These are phyloP conservation scores for Curvularia lunata DNA, from an alignment of 2,329 filamentous ascomycete genomes.

Conservation along the genomic window DNA sequence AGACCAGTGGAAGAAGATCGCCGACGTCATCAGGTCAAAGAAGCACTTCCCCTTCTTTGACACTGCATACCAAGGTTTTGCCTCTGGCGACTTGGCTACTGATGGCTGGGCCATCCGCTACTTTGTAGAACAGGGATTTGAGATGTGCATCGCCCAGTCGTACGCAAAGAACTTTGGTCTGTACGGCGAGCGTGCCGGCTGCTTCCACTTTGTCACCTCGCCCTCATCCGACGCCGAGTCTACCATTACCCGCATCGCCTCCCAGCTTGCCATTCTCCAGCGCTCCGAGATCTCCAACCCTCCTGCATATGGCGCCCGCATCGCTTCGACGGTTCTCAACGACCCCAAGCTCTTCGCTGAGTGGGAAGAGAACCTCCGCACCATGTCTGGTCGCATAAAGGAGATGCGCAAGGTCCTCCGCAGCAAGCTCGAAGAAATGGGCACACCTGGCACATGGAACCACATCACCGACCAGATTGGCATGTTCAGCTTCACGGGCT, in stretches of 20 bases:
- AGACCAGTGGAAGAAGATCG: constrained; percentile 93
- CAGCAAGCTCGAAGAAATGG: constrained; percentile 79
- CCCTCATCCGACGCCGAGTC: constrained; percentile 71
- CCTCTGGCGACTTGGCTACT: constrained; percentile 82
- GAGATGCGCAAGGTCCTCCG: constrained; percentile 84
- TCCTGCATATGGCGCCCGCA: constrained; percentile 89
- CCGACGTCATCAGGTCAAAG: constrained; percentile 74
- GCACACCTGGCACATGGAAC: constrained; percentile 90
- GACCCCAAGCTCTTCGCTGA: constrained; percentile 80
- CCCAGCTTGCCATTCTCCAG: constrained; percentile 91
- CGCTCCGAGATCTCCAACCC: constrained; percentile 98
- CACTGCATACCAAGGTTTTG: constrained; percentile 96
- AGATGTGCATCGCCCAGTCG: constrained; percentile 60
- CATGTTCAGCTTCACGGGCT: constrained; percentile 96
- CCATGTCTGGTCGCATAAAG: constrained; percentile 95
- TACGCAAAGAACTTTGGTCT: constrained; percentile 72
- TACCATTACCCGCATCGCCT: constrained; percentile 70
- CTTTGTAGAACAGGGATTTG: constrained; percentile 92
- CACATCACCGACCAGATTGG: constrained; percentile 99
- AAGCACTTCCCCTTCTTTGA: constrained; percentile 98
- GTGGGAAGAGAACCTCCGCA: constrained; percentile 90
- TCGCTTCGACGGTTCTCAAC: constrained; percentile 84
- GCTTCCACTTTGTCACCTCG: constrained; percentile 89
- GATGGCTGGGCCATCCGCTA: constrained; percentile 94
- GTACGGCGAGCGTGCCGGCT: constrained; percentile 94